Percentiles rank a stretch among this genome's conserved stretches.
These are phyloP conservation scores for Sugiyamaella pinicola DNA, from an alignment of 1,139 yeast genomes.

Conservation along the genomic window DNA sequence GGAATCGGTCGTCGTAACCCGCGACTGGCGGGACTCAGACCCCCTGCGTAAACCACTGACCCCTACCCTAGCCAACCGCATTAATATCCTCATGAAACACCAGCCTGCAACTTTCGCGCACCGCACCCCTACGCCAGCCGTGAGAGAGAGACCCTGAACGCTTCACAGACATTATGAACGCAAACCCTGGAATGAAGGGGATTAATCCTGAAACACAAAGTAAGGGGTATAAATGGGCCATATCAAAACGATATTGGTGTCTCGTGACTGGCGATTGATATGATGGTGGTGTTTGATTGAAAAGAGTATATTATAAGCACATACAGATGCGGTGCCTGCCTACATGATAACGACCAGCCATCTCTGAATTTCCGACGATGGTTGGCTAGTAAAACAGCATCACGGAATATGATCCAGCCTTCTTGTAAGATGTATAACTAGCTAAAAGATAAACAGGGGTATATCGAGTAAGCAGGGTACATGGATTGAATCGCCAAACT, in stretches of 20 bases:
- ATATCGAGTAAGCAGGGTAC: neutral
- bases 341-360: conserved; percentile 10
- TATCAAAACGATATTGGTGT: neutral
- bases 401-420: conserved; percentile 10
- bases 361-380: conserved; percentile 10
- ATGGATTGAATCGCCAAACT: neutral
- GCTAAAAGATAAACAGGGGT: neutral
- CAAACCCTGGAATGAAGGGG: conserved; percentile 13
- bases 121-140: neutral
- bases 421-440: neutral
- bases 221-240: no score
- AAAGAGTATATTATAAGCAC: neutral
- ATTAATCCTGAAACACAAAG: neutral
- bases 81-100: neutral
- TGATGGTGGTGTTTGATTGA: neutral
- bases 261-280: neutral
- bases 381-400: conserved; percentile 10
- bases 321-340: neutral
- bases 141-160: conserved; percentile 2
- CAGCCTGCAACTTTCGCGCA: neutral
- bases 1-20: no score
- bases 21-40: neutral
- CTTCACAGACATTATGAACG: neutral
- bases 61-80: conserved; percentile 2
- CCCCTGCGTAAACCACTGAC: conserved; percentile 1